These are phyloP conservation scores for Xylaria flabelliformis DNA, from an alignment of 495 filamentous ascomycete genomes.

Conservation along the genomic window DNA sequence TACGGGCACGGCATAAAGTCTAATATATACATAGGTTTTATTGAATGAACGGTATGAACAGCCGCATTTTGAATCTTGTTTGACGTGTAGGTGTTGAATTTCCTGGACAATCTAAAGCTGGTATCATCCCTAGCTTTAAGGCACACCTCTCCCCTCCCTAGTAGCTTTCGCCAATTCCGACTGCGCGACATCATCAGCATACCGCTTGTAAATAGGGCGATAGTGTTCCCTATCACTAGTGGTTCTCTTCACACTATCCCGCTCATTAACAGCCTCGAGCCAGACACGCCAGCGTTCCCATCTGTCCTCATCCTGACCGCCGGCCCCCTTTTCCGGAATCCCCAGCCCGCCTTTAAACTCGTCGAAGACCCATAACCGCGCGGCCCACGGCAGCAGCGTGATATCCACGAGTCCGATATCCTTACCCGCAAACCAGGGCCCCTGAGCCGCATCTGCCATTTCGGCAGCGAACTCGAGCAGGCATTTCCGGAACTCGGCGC, in stretches of 20 bases:
- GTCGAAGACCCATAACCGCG: conserved; percentile 69
- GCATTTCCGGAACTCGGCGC: conserved; percentile 35
- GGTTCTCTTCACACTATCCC: conserved; percentile 61
- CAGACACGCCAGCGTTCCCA: conserved; percentile 65
- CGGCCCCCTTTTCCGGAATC: conserved; percentile 51
- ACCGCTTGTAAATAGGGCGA: conserved; percentile 64
- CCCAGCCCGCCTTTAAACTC: conserved; percentile 65
- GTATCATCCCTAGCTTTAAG: conserved; percentile 29
- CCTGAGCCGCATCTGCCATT: conserved; percentile 52
- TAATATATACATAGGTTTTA: no score
- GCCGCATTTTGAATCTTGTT: no score
- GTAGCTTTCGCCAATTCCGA: conserved; percentile 69
- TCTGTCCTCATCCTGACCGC: conserved; percentile 53
- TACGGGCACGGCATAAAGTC: no score
- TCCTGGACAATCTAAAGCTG: background rate
- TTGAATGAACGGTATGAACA: no score
- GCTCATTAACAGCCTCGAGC: conserved; percentile 53
- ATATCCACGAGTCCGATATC: conserved; percentile 61
- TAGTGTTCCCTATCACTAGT: conserved; percentile 63
- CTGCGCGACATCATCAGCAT: conserved; percentile 67
- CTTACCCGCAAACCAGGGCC: conserved; percentile 62
- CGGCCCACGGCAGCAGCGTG: conserved; percentile 60
- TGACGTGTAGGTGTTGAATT: background rate
- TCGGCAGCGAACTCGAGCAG: conserved; percentile 60
- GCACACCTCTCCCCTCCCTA: conserved; percentile 60